Evolutionary conservation across 805 yeast species (phyloP), one percentile per base, ranked within the genome.

Genomic region (Saccharomycopsis schoenii): DNA sequence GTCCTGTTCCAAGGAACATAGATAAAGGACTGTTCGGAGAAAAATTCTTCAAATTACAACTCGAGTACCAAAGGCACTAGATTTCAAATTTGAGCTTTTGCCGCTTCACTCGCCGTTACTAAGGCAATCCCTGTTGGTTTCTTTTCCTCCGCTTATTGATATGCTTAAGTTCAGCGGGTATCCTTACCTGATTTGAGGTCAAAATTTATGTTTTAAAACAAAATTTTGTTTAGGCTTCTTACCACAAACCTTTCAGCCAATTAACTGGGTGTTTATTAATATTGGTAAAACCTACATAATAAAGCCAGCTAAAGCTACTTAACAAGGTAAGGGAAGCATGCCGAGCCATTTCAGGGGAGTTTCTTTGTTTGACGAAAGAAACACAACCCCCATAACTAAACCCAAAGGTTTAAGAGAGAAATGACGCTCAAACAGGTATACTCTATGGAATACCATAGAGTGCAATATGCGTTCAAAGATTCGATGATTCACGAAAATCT

Each of bases 391-490:
- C 73, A 70, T 71, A 61, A 68, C 74, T 70, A 70, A 70, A 68
- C 70, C 70, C 64, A 43, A 64, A 56, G 67, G 66, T 69, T 69
- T 70, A 71, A 71, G 73, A 68, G 67, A 69, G 72, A 70, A 71
- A 71, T 70, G 74, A 72, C 76, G 74, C 76, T 72, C 76, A 70
- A 70, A 72, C 74, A 72, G 75, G 73, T 69, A 70, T 72, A 69
- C 74, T 72, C 71, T 67, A 67, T 66, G 74, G 73, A 71, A 68
- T 71, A 70, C 74, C 75, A 69, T 64, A 70, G 71, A 73, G 77
- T 71, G 77, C 77, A 74, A 74, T 74, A 76, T 74, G 77, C 76
- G 77, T 74, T 74, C 76, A 73, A 74, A 74, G 72, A 73, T 73
- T 74, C 75, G 74, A 73, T 74, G 78, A 74, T 72, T 72, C 75